A percentile compares a stretch with the other conserved stretches of the same genome.
Conservation (phyloP, 2,329 filamentous ascomycete genomes). For the Pestalotiopsis sp. region DNA sequence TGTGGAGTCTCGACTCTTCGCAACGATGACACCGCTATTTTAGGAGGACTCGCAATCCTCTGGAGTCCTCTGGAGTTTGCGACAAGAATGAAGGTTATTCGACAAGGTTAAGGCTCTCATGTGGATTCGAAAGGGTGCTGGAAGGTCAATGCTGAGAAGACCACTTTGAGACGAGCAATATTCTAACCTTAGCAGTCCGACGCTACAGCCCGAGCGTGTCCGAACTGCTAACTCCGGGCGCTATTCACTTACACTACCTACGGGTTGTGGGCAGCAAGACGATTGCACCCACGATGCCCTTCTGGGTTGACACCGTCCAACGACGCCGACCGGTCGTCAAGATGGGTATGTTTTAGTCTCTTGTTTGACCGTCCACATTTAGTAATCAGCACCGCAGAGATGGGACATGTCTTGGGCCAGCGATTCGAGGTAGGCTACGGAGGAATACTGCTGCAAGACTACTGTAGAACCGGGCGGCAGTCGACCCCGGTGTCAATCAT, state of each 20-base stretch:
- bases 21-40: background rate
- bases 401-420: background rate
- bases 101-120: background rate
- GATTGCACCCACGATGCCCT: background rate
- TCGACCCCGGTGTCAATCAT: background rate
- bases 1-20: background rate
- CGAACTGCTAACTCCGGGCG: background rate
- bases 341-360: conserved; percentile 2
- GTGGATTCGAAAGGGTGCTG: background rate
- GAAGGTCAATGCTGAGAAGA: background rate
- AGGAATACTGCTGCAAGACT: background rate
- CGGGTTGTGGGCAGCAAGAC: background rate
- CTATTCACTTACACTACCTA: background rate
- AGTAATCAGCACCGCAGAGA: background rate
- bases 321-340: background rate
- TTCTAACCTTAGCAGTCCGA: background rate
- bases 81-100: background rate
- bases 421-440: background rate
- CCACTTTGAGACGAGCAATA: background rate
- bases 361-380: conserved; percentile 1
- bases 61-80: background rate
- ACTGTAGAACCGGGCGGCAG: background rate
- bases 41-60: background rate
- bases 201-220: background rate
- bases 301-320: background rate